Evolutionary conservation across 345 rosid species (phyloP).

Genomic region (Eucalyptus pumila): DNA sequence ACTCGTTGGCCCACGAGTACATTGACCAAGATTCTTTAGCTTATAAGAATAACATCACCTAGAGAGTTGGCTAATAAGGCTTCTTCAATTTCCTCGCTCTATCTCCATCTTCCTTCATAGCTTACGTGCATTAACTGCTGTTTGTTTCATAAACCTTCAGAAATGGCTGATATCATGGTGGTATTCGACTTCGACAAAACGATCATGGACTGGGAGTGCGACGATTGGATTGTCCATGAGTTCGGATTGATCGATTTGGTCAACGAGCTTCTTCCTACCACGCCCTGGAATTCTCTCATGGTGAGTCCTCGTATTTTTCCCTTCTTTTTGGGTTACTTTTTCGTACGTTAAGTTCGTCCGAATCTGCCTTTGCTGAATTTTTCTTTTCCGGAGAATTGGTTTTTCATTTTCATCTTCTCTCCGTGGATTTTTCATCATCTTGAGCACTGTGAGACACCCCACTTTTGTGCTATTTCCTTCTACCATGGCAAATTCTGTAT

Average conservation of each 20-base stretch:
- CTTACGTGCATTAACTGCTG: not conserved
- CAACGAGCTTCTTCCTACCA: constrained; percentile 72
- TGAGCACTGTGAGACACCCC: not conserved
- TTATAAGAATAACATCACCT: not conserved
- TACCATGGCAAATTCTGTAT: not conserved
- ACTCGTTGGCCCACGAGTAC: not conserved
- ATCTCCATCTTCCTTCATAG: not conserved
- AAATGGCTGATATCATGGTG: constrained; percentile 37
- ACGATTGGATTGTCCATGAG: constrained; percentile 71
- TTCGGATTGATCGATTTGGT: constrained; percentile 62
- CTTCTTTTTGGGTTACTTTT: not conserved
- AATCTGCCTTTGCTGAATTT: not conserved
- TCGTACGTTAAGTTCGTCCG: not conserved
- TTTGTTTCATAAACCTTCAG: not conserved
- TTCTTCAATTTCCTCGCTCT: not conserved
- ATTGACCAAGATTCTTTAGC: not conserved
- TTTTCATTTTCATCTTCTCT: not conserved
- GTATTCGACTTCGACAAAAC: constrained; percentile 87
- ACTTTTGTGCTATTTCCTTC: not conserved
- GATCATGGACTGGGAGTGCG: constrained; percentile 75
- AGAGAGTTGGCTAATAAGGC: not conserved
- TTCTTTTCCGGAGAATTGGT: not conserved
- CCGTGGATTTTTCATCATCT: not conserved
- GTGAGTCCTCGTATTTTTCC: constrained; percentile 3
- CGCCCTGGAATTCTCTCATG: constrained; percentile 92